phyloP scores from a whole-genome alignment of 2,329 filamentous ascomycete species.

The Zopfia rhizophila region DNA sequence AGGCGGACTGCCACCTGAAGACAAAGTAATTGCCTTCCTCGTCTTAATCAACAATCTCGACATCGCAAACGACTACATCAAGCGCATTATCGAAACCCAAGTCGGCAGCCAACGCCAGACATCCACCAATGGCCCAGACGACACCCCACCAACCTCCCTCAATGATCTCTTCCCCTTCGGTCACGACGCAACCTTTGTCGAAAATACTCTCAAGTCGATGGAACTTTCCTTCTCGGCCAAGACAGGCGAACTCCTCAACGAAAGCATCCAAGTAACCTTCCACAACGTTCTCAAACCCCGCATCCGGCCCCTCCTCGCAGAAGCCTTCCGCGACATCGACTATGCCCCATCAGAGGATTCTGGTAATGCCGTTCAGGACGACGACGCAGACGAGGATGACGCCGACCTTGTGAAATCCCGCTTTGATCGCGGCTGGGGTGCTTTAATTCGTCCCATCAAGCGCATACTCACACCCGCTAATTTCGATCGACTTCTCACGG shows the following conservation, averaged over 20 bases:
- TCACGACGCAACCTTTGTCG: constrained; percentile 76
- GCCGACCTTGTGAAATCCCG: constrained; percentile 76
- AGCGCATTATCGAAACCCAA: constrained; percentile 80
- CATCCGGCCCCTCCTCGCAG: constrained; percentile 82
- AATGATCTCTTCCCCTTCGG: constrained; percentile 80
- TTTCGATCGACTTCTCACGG: constrained; percentile 78
- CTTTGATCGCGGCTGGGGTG: constrained; percentile 87
- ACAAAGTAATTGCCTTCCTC: constrained; percentile 87
- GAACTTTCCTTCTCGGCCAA: constrained; percentile 79
- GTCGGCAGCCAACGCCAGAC: constrained; percentile 53
- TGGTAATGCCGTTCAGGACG: constrained; percentile 51
- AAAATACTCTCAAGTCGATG: constrained; percentile 73
- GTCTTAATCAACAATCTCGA: constrained; percentile 97
- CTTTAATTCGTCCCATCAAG: constrained; percentile 83
- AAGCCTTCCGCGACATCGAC: constrained; percentile 91
- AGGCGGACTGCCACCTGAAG: constrained; percentile 85
- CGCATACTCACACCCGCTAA: constrained; percentile 83
- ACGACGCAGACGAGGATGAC: constrained; percentile 59
- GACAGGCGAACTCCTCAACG: constrained; percentile 81
- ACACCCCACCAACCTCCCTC: constrained; percentile 48
- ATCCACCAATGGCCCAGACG: constrained; percentile 55
- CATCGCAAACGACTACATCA: constrained; percentile 88
- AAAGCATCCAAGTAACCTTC: constrained; percentile 87
- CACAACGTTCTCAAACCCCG: constrained; percentile 87
- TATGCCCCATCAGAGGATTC: constrained; percentile 73